These are phyloP conservation scores for Azolla pinnata DNA, from an alignment of 75 land plant species.

Conservation along the genomic window DNA sequence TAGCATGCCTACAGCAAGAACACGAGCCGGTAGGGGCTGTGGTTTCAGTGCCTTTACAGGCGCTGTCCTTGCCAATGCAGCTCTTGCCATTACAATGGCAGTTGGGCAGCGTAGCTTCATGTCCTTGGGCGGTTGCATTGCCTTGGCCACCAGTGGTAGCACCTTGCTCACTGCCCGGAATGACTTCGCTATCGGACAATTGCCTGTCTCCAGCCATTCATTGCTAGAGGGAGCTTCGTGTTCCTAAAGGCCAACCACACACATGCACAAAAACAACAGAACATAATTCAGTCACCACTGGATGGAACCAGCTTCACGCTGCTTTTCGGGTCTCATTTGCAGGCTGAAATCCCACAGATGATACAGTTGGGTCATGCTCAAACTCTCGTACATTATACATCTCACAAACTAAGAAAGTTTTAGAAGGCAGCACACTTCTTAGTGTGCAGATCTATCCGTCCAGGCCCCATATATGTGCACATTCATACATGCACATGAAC, in stretches of 20 bases:
- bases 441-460: no score
- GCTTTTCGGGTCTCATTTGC: no score
- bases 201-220: conserved; percentile 89
- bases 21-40: conserved; percentile 67
- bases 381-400: no score
- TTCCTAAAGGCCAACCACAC: not conserved
- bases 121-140: conserved; percentile 65
- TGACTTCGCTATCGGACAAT: conserved; percentile 95
- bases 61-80: conserved; percentile 75
- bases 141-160: conserved; percentile 75
- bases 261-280: not conserved
- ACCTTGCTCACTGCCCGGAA: conserved; percentile 75
- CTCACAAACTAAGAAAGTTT: no score
- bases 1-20: conserved; percentile 64
- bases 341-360: no score
- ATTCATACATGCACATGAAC: no score
- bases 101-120: conserved; percentile 75
- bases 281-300: no score
- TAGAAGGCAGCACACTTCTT: no score
- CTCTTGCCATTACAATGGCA: conserved; percentile 80
- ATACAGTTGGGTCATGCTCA: no score
- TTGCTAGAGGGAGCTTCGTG: conserved; percentile 77
- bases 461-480: no score
- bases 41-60: conserved; percentile 76
- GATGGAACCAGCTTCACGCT: no score